Percentiles rank a stretch among this genome's conserved stretches.
phyloP scores from a whole-genome alignment of 1,139 yeast genomes.

The Candida labiduridarum region DNA sequence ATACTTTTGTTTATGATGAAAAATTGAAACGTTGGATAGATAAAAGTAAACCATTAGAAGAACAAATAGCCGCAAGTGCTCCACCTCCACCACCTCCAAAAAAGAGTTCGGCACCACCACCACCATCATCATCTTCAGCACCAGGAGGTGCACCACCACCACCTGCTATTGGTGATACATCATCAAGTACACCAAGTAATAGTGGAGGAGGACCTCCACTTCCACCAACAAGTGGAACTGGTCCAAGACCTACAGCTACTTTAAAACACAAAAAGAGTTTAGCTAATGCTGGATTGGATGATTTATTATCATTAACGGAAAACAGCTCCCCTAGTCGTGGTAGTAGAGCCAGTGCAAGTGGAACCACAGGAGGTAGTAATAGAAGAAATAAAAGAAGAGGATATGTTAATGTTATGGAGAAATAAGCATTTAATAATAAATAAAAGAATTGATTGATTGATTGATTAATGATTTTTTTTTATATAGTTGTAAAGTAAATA shows the following conservation, averaged over 20 bases:
- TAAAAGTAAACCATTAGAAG: conserved; percentile 68
- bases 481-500: not conserved
- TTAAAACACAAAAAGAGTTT: conserved; percentile 24
- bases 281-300: conserved; percentile 65
- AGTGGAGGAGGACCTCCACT: conserved; percentile 12
- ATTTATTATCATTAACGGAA: conserved; percentile 54
- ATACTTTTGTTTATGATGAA: conserved; percentile 77
- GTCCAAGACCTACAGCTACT: not conserved
- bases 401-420: conserved; percentile 76
- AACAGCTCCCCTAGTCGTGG: not conserved
- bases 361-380: conserved; percentile 40
- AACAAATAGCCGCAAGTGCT: conserved; percentile 58
- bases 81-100: conserved; percentile 78
- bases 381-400: conserved; percentile 72
- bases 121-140: conserved; percentile 10
- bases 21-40: conserved; percentile 87
- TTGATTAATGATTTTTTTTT: not conserved
- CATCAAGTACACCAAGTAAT: conserved; percentile 13
- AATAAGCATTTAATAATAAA: conserved; percentile 3
- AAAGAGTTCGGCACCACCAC: conserved; percentile 18
- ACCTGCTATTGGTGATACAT: conserved; percentile 11
- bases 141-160: conserved; percentile 15
- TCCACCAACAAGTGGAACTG: conserved; percentile 8
- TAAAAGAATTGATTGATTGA: no score
- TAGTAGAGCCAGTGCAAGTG: conserved; percentile 26